Percentiles rank a stretch among this genome's conserved stretches.
Conservation (phyloP, 2,329 filamentous ascomycete species). For the Colletotrichum limetticola region DNA sequence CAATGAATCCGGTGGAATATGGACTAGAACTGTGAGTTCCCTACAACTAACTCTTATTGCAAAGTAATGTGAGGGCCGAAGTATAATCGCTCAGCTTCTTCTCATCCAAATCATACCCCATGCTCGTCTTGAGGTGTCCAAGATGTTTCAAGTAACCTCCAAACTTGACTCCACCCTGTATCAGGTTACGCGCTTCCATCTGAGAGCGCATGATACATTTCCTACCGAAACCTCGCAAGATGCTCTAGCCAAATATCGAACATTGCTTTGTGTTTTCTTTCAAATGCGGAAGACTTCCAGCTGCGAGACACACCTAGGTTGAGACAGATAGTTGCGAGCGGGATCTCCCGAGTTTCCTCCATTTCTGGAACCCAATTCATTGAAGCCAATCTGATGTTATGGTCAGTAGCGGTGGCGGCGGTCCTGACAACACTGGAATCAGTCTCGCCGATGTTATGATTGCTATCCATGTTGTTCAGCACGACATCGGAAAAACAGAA, state of each 20-base stretch:
- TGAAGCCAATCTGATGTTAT: slow-evolving; percentile 23
- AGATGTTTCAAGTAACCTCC: too few relatives aligned
- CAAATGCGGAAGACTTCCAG: background rate
- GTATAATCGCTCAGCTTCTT: too few relatives aligned
- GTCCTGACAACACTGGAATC: slow-evolving; percentile 37
- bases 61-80: too few relatives aligned
- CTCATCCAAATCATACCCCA: too few relatives aligned
- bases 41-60: too few relatives aligned
- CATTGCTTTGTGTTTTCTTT: background rate
- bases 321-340: background rate
- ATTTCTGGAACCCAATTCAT: background rate
- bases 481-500: slow-evolving; percentile 38
- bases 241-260: background rate
- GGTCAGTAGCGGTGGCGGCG: slow-evolving; percentile 40
- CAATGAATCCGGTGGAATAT: too few relatives aligned
- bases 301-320: background rate
- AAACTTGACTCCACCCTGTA: too few relatives aligned
- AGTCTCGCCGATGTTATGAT: slow-evolving; percentile 41
- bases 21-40: too few relatives aligned
- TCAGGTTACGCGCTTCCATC: background rate
- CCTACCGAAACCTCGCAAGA: background rate
- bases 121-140: too few relatives aligned
- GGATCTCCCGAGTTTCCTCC: background rate
- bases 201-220: background rate
- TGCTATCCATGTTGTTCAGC: slow-evolving; percentile 41